Evolutionary conservation across 2,329 filamentous ascomycete species (phyloP), one percentile per base, ranked within the genome.

Genomic region (Diaporthe capsici): DNA sequence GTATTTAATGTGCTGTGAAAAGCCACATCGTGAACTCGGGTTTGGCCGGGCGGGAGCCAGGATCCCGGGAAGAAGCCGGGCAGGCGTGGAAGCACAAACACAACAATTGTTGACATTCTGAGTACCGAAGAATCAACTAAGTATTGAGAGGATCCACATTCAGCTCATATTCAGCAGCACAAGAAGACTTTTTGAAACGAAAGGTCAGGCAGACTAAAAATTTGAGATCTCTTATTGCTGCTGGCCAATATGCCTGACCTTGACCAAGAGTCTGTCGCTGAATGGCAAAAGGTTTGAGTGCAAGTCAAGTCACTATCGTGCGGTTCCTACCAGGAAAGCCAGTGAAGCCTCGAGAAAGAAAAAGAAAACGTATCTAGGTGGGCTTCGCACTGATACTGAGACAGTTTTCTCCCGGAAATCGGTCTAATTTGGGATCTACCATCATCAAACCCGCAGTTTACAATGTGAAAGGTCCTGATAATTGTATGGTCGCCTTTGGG

Each of bases 21-120:
- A 42, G 25, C 44, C 61, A 25, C 28, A 51, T 22, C 22, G 25
- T 20, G 28, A 15, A 51, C 20, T 49, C 61, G 61, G 61, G 61
- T 22, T 65, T 65, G 42, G 1, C 42, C 61, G 42, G 61, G 20
- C 42, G 12, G 7, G 20, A 17, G 9, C 15, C 4, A 31, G 28
- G 17, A 25, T 63, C 61, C 61, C 61, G 61, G 61, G 25, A 9
- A 47, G 42, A 65, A 65, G 61, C 61, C 61, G 61, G 42, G 4
- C 37, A n/a, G 6, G 22, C 5, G 4, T 13, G 8, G 31, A 37
- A n/a, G 6, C 8, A 58, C 31, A 39, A 22, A 31, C 28, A 22
- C 28, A 22, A 10, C 28, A 22, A 12, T 20, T 22, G 15, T 20
- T 13, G 17, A 22, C 37, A 25, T 22, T 61, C 34, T 61, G 12